Evolutionary conservation across 176 grass and related monocot species (phyloP).

Genomic region (Thalia dealbata): DNA sequence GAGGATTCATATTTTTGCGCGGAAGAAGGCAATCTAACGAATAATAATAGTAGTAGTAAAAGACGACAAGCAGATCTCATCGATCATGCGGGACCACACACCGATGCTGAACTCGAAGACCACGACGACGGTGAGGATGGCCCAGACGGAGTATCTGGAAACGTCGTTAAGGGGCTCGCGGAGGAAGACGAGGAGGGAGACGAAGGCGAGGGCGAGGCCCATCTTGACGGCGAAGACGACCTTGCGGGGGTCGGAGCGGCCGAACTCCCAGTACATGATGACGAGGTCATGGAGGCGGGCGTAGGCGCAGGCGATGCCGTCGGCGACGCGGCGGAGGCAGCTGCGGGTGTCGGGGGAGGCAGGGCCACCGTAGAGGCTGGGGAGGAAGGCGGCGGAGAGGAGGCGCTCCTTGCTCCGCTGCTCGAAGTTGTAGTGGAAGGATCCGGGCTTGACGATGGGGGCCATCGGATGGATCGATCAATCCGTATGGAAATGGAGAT

Average conservation of each 20-base stretch:
- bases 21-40: neutral
- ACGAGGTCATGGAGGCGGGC: neutral
- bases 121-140: conserved; percentile 89
- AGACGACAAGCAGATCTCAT: neutral
- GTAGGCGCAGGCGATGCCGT: conserved; percentile 10
- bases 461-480: neutral
- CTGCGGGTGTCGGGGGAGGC: neutral
- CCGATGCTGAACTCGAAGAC: conserved; percentile 92
- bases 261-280: conserved; percentile 41
- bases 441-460: conserved; percentile 2
- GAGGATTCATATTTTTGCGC: neutral
- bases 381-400: conserved; percentile 1
- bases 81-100: conserved; percentile 12
- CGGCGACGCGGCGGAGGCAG: conserved; percentile 17
- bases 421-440: conserved; percentile 6
- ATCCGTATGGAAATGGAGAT: no score
- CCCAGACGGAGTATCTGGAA: conserved; percentile 81
- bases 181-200: conserved; percentile 72
- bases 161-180: conserved; percentile 50
- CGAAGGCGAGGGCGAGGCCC: conserved; percentile 45
- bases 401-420: conserved; percentile 17
- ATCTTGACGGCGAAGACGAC: conserved; percentile 66
- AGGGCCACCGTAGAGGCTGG: neutral
- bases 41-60: neutral
- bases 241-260: conserved; percentile 54